phyloP scores from a whole-genome alignment of 2,329 filamentous ascomycete species.

The Penicillium sp. region DNA sequence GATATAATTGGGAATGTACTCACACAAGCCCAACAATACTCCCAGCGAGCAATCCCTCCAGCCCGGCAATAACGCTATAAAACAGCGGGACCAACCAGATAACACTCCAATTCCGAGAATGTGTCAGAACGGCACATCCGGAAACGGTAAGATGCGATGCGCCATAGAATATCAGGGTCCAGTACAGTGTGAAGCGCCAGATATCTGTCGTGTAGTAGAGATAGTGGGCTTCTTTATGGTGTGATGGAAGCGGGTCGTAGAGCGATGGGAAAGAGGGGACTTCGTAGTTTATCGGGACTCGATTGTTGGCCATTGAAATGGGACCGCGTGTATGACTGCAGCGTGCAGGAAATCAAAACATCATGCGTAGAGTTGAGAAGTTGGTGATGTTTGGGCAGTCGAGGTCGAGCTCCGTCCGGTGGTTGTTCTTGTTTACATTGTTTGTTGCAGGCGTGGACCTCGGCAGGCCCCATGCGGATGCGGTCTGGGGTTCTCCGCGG shows the following conservation, averaged over 20 bases:
- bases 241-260: slow-evolving; percentile 70
- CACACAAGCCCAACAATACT: slow-evolving; percentile 81
- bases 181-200: slow-evolving; percentile 84
- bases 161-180: slow-evolving; percentile 80
- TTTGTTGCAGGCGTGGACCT: slow-evolving; percentile 38
- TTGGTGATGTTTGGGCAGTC: too few species aligned
- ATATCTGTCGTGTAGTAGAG: slow-evolving; percentile 78
- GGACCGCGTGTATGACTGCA: slow-evolving; percentile 8
- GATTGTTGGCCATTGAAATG: slow-evolving; percentile 41
- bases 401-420: too few species aligned
- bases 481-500: slow-evolving; percentile 39
- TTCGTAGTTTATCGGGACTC: slow-evolving; percentile 62
- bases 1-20: slow-evolving; percentile 50
- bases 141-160: slow-evolving; percentile 75
- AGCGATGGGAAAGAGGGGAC: slow-evolving; percentile 79
- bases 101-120: slow-evolving; percentile 55
- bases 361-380: neutral
- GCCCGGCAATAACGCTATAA: slow-evolving; percentile 71
- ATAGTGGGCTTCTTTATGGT: slow-evolving; percentile 60
- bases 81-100: slow-evolving; percentile 74
- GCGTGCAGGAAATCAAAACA: neutral
- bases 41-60: slow-evolving; percentile 79
- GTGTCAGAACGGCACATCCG: slow-evolving; percentile 72
- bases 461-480: too few species aligned
- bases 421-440: slow-evolving; percentile 38